These are phyloP conservation scores for Gymnopus androsaceus DNA, from an alignment of 1,284 basidiomycete species.

Conservation along the genomic window DNA sequence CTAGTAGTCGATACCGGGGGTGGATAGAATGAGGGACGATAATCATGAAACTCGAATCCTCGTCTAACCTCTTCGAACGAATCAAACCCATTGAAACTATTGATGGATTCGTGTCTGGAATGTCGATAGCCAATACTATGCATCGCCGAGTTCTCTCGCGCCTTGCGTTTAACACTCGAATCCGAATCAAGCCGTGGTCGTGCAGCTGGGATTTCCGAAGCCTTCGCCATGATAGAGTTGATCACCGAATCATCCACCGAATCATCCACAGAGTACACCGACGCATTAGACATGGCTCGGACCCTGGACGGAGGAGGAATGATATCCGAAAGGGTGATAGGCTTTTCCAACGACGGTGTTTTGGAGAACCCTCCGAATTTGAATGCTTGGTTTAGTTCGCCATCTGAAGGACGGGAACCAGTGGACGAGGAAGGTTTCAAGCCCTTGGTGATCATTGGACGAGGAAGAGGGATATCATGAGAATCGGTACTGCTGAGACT, in stretches of 20 bases:
- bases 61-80: conserved; percentile 74
- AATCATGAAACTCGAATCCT: conserved; percentile 69
- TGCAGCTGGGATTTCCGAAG: conserved; percentile 34
- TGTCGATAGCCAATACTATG: conserved; percentile 33
- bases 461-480: conserved; percentile 11
- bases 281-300: conserved; percentile 48
- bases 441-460: background rate
- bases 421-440: conserved; percentile 35
- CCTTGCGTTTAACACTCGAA: conserved; percentile 38
- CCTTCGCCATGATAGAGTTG: conserved; percentile 59
- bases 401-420: conserved; percentile 55
- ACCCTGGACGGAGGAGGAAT: conserved; percentile 62
- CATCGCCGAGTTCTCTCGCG: conserved; percentile 24
- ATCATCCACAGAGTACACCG: too few relatives aligned
- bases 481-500: conserved; percentile 26
- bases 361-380: conserved; percentile 66
- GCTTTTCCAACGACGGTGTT: conserved; percentile 26
- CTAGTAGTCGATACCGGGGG: conserved; percentile 26
- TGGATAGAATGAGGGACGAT: conserved; percentile 67
- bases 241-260: conserved; percentile 59
- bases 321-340: conserved; percentile 69
- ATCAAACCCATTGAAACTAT: conserved; percentile 71
- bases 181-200: conserved; percentile 44
- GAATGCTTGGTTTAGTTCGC: conserved; percentile 68
- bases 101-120: conserved; percentile 51